phyloP scores from a whole-genome alignment of 2,329 filamentous ascomycete genomes.

The Phialophora tarda region DNA sequence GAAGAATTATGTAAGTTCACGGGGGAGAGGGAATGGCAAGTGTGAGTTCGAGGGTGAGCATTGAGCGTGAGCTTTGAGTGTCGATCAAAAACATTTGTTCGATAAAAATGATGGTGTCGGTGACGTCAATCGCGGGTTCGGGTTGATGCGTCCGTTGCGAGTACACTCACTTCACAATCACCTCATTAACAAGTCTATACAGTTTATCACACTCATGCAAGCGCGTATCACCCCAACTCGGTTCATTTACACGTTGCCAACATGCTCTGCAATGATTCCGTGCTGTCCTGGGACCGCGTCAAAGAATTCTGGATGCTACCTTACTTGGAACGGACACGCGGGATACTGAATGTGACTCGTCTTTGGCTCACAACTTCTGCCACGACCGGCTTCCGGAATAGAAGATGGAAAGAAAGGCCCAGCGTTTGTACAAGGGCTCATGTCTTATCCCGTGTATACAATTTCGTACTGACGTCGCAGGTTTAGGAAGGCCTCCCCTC shows the following conservation, averaged over 20 bases:
- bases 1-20: not conserved
- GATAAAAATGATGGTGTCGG: slow-evolving; percentile 5
- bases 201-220: not conserved
- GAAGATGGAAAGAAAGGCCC: not conserved
- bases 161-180: not conserved
- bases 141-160: not conserved
- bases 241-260: not conserved
- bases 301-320: not conserved
- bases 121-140: slow-evolving; percentile 18
- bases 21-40: not conserved
- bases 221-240: not conserved
- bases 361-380: not conserved
- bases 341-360: not conserved
- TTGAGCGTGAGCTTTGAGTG: not conserved
- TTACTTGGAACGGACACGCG: too few relatives aligned
- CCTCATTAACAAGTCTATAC: not conserved
- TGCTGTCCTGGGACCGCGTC: not conserved
- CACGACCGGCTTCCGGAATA: not conserved
- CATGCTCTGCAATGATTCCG: not conserved
- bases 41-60: not conserved
- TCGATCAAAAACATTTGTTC: slow-evolving; percentile 11
- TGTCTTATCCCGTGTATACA: not conserved
- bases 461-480: not conserved
- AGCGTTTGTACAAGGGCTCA: not conserved
- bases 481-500: not conserved